These are phyloP conservation scores for Leishmania amazonensis DNA, from an alignment of 208 protist species.

Conservation along the genomic window DNA sequence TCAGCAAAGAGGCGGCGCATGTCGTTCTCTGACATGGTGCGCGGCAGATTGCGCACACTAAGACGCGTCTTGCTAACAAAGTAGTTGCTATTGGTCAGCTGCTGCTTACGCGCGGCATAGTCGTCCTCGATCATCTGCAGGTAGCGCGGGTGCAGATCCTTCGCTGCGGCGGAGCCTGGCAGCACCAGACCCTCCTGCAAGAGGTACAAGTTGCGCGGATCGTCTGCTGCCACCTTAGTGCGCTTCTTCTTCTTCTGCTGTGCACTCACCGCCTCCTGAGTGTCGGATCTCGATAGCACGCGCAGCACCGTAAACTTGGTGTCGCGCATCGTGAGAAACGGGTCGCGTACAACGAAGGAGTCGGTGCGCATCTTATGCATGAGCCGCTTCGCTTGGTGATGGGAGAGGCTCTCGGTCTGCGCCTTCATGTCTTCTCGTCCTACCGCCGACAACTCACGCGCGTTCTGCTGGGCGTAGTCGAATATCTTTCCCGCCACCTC, in stretches of 20 bases:
- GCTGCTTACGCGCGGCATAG: conserved; percentile 81
- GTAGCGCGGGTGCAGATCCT: conserved; percentile 77
- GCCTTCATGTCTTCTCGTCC: conserved; percentile 65
- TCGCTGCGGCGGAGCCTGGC: conserved; percentile 73
- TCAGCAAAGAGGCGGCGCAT: conserved; percentile 81
- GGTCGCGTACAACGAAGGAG: conserved; percentile 66
- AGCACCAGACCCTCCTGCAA: conserved; percentile 88
- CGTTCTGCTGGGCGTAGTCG: conserved; percentile 84
- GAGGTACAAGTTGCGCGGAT: conserved; percentile 89
- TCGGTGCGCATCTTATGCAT: conserved; percentile 79
- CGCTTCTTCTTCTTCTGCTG: conserved; percentile 90
- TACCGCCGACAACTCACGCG: conserved; percentile 75
- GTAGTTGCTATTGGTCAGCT: conserved; percentile 91
- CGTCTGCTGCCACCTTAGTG: conserved; percentile 88
- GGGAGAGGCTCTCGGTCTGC: conserved; percentile 77
- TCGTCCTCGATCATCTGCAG: conserved; percentile 88
- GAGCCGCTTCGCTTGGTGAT: conserved; percentile 81
- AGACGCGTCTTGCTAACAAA: conserved; percentile 92
- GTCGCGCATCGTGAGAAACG: conserved; percentile 85
- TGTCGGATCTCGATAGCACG: conserved; percentile 80
- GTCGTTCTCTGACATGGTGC: conserved; percentile 87
- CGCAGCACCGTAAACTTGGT: conserved; percentile 85
- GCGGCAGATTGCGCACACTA: conserved; percentile 91
- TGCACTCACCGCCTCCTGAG: conserved; percentile 73
- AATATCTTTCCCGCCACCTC: conserved; percentile 80